Base-by-base conservation (phyloP, 352 stramenopile genomes). In the Pythium volutum region DNA sequence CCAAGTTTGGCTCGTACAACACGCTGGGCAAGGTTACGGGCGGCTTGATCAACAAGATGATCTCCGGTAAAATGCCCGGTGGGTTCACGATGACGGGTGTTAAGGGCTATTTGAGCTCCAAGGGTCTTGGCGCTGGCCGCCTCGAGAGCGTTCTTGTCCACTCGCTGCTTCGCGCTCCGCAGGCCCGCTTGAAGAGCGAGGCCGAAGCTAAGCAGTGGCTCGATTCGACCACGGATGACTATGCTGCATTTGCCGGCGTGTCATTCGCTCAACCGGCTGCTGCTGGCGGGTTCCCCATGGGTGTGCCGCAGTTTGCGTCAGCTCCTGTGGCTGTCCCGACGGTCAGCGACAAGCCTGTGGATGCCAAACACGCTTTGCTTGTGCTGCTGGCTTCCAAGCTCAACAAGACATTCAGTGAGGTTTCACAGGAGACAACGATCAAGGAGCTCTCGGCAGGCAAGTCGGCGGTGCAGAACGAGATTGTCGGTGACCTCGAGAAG, bases 381-480 rank as follows among this genome's bases (percentile, higher is more conserved):
- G 83, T 91, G 48, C 73, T 96, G 55, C 66, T 96, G 14, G 70
- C 84, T 16, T 69, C 71, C 22, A 96, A 95, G 71, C 77, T 93
- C 46, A 73, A 76, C 56, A 93, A 91, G 79, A 34, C 61, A 5
- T 81, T 93, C 43, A 74, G 57, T 22, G 81, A 95, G 45, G 68
- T 96, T 34, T 65, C 67, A 3, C 79, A 87, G 14, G 76, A 71
- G 14, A 56, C 72, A 18, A 91, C 76, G 10, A 89, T 96, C 62
- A 92, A 95, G 71, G 81, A 88, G 48, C 64, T 95, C 3, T 66
- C 79, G 38, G 84, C 79, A 16, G 87, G 86, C 39, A 95, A 95
- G 68, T 93, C 79, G 9, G 84, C 88, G 25, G 69, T 95, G n/a
- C 86, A 96, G 59, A 96, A 96, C 59, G 88, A 96, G 70, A 81